Base-by-base conservation (phyloP, 352 stramenopile species). In the Phytophthora pseudosyringae region DNA sequence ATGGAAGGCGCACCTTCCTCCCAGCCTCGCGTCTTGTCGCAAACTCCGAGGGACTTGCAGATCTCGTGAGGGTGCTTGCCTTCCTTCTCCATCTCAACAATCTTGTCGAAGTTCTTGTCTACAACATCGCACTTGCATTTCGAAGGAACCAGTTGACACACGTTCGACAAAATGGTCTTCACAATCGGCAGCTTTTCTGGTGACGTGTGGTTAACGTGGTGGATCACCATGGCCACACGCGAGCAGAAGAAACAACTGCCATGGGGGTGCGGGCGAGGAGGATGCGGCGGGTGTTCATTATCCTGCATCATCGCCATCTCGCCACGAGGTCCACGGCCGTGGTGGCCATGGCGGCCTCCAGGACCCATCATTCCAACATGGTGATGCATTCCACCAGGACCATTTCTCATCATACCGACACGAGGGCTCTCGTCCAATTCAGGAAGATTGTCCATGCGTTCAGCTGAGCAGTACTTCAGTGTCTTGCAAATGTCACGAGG, bases 61-160 rank as follows among this genome's bases (percentile, higher is more conserved):
- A 87, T 76, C 36, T 88, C 53, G 38, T 78, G 52, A 8, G 81
- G 76, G 7, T 39, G 64, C 45, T 87, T 82, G 16, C 80, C 80
- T 63, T 83, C 56, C 51, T 89, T 85, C 15, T 84, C 61, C 51
- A 76, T 58, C 46, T 80, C 60, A 13, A 91, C 80, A 59, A 93
- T 88, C 40, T 88, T 76, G 63, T 90, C 78, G 58, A 90, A 89
- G 21, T 88, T 79, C 39, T 81, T 70, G 38, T 72, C 75, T 0
- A 81, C 28, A 38, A 78, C 61, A 40, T 85, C 69, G 58, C 84
- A 93, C 43, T 86, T 78, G 50, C 44, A 78, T 15, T 67, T 72
- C 15, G 71, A 64, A 28, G 79, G 75, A 3, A 78, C 47, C 29
- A 85, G 26, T 65, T 81, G 68, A 47, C 82, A 91, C 26, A 76